Percentiles rank a stretch among this genome's conserved stretches.
Evolutionary conservation across 495 filamentous ascomycete species (phyloP).

Genomic region (Penicillium cataractarum): DNA sequence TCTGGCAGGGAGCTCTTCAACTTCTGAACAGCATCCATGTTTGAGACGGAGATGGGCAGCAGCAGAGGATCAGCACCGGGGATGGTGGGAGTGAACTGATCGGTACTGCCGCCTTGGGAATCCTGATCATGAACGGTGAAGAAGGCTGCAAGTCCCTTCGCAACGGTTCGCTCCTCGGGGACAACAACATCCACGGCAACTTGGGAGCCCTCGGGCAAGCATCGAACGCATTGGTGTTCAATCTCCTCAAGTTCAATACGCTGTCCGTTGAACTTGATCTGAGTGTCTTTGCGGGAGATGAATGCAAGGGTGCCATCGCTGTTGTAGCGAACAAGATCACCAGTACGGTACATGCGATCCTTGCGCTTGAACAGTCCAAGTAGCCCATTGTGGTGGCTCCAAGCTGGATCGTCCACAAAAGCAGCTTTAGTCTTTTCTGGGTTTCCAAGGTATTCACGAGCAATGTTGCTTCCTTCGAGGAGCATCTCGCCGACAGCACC

Average conservation of each 20-base stretch:
- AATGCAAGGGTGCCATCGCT: constrained; percentile 53
- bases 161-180: constrained; percentile 37
- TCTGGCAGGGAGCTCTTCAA: constrained; percentile 40
- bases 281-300: constrained; percentile 64
- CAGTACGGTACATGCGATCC: constrained; percentile 51
- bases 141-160: constrained; percentile 48
- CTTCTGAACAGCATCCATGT: constrained; percentile 36
- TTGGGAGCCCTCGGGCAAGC: constrained; percentile 39
- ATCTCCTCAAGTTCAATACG: constrained; percentile 69
- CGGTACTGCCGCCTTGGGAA: constrained; percentile 25
- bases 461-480: constrained; percentile 65
- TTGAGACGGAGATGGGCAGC: constrained; percentile 35
- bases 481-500: constrained; percentile 68
- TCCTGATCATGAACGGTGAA: constrained; percentile 36
- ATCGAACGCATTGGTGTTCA: constrained; percentile 54
- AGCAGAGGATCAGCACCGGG: constrained; percentile 35
- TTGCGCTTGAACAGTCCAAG: constrained; percentile 29
- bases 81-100: constrained; percentile 22
- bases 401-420: constrained; percentile 59
- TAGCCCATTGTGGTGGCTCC: constrained; percentile 38
- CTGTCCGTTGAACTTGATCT: constrained; percentile 69
- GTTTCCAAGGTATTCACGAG: constrained; percentile 60
- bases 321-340: constrained; percentile 57
- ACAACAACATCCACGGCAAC: constrained; percentile 49
- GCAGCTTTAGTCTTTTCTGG: constrained; percentile 57